A percentile compares a stretch with the other conserved stretches of the same genome.
These are phyloP conservation scores for Thielaviopsis musarum DNA, from an alignment of 2,329 filamentous ascomycete genomes.

Conservation along the genomic window DNA sequence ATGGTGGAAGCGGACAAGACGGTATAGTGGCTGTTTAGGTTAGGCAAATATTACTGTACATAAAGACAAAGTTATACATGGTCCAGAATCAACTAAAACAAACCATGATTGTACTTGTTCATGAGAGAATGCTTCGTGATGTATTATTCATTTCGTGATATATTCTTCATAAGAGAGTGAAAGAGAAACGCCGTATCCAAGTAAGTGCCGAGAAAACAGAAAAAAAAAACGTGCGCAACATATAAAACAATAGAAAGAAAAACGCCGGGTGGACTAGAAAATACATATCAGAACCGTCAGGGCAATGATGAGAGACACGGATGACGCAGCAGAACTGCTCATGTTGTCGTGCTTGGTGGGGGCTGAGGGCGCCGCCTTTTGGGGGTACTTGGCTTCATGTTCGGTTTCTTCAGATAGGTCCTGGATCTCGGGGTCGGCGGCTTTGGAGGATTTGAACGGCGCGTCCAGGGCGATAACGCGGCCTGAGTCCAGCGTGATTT, in stretches of 20 bases:
- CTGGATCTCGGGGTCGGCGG: too few relatives aligned
- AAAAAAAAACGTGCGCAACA: background rate
- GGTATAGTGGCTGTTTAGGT: background rate
- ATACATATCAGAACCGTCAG: constrained; percentile 11
- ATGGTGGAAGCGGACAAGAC: constrained; percentile 3
- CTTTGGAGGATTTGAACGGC: background rate
- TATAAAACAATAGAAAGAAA: background rate
- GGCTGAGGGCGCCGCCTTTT: too few relatives aligned
- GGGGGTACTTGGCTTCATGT: too few relatives aligned
- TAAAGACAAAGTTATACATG: background rate
- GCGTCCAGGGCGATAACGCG: background rate
- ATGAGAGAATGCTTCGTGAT: background rate
- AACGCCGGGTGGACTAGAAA: background rate
- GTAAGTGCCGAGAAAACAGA: background rate
- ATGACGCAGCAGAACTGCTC: constrained; percentile 7
- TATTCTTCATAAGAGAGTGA: background rate
- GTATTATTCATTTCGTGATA: background rate
- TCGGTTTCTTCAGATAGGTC: too few relatives aligned
- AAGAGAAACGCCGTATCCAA: background rate
- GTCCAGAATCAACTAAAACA: background rate
- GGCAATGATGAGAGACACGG: constrained; percentile 10
- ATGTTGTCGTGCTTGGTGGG: background rate
- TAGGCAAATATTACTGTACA: background rate
- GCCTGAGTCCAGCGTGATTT: too few relatives aligned
- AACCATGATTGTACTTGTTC: background rate